Conservation (phyloP, 768 basidiomycete genomes). For the Tricholoma sp. region DNA sequence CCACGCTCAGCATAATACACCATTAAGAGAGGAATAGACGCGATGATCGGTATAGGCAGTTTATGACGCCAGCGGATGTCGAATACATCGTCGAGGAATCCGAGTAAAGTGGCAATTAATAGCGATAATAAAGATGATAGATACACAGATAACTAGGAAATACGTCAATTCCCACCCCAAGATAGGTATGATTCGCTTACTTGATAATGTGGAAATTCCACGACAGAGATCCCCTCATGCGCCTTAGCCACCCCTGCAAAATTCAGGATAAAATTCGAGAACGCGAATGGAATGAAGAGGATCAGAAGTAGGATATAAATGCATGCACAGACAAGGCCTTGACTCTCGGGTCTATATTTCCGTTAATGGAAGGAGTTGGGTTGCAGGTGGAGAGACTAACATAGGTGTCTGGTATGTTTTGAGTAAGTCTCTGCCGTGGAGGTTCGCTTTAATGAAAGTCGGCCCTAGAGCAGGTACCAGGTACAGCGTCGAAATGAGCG, state of each 20-base stretch:
- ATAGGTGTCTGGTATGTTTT: slow-evolving; percentile 74
- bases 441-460: slow-evolving; percentile 72
- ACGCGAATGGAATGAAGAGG: slow-evolving; percentile 94
- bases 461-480: slow-evolving; percentile 82
- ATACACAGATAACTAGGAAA: slow-evolving; percentile 78
- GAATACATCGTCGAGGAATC: slow-evolving; percentile 95
- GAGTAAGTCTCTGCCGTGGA: slow-evolving; percentile 84
- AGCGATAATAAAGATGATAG: slow-evolving; percentile 90
- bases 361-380: slow-evolving; percentile 1
- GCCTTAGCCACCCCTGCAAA: slow-evolving; percentile 36
- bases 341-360: slow-evolving; percentile 80
- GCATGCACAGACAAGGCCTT: slow-evolving; percentile 85
- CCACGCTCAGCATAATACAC: slow-evolving; percentile 96
- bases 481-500: slow-evolving; percentile 70
- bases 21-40: slow-evolving; percentile 89
- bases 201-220: slow-evolving; percentile 76
- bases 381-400: slow-evolving; percentile 33
- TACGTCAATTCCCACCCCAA: not conserved
- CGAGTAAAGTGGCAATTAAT: slow-evolving; percentile 87
- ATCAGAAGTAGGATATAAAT: slow-evolving; percentile 85
- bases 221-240: slow-evolving; percentile 58
- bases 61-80: slow-evolving; percentile 99
- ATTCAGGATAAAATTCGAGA: slow-evolving; percentile 63
- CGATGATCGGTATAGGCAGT: slow-evolving; percentile 93
- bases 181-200: slow-evolving; percentile 33